Percentiles rank a stretch among this genome's conserved stretches.
Evolutionary conservation across 805 yeast species (phyloP).

Genomic region (Yarrowia sp.): DNA sequence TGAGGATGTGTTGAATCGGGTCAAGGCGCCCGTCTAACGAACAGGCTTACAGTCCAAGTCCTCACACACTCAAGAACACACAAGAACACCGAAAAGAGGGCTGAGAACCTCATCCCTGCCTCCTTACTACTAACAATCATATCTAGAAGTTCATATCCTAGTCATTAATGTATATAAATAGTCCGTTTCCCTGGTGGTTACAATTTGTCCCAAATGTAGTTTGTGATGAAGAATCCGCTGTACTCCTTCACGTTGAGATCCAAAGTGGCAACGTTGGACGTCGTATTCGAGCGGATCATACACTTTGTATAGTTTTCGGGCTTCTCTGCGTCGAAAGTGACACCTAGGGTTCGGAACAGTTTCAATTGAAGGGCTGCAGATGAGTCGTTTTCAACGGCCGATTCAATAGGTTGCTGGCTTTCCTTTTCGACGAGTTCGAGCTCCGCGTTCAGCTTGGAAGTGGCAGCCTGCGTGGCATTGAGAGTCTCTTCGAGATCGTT

Average conservation of each 20-base stretch:
- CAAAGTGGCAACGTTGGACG: conserved; percentile 43
- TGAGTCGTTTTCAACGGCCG: conserved; percentile 23
- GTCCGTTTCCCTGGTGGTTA: background rate
- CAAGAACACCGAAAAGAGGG: too few relatives aligned
- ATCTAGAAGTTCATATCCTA: conserved; percentile 6
- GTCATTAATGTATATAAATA: conserved; percentile 20
- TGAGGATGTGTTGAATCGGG: conserved; percentile 59
- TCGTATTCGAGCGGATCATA: conserved; percentile 42
- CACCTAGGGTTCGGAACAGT: conserved; percentile 45
- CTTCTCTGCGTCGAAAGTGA: conserved; percentile 43
- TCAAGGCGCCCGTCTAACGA: conserved; percentile 59
- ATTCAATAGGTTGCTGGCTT: conserved; percentile 36
- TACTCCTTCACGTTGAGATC: conserved; percentile 54
- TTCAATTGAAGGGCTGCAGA: conserved; percentile 43
- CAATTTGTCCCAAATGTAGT: conserved; percentile 73
- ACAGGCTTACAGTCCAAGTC: too few relatives aligned
- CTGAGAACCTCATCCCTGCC: too few relatives aligned
- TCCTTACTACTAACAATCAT: conserved; percentile 3
- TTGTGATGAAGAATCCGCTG: conserved; percentile 72
- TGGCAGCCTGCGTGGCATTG: conserved; percentile 41
- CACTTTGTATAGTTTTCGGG: conserved; percentile 41
- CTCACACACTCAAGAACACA: too few relatives aligned
- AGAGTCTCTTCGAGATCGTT: conserved; percentile 46
- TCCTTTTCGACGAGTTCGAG: conserved; percentile 42
- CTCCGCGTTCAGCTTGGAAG: conserved; percentile 43